These are phyloP conservation scores for Trichomonas vaginalis DNA, from an alignment of 208 protist species.

Conservation along the genomic window DNA sequence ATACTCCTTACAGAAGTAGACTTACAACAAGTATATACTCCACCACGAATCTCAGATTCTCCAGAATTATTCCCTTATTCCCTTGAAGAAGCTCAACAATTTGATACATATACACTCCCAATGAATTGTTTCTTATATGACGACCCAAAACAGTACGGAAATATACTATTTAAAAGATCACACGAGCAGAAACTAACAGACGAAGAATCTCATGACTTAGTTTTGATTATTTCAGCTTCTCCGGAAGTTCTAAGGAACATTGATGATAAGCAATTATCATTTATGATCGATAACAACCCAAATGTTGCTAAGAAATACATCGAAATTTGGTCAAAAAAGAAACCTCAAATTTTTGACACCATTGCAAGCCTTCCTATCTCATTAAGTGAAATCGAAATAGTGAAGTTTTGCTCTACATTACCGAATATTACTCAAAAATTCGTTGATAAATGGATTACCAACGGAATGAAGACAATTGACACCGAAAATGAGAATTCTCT, in stretches of 20 bases:
- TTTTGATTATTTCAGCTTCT: neutral
- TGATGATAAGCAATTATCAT: neutral
- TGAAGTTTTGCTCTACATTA: neutral
- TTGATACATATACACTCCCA: neutral
- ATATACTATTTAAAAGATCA: neutral
- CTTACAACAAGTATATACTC: neutral
- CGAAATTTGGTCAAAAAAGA: neutral
- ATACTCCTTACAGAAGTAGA: neutral
- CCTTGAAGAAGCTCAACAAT: neutral
- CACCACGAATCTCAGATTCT: neutral
- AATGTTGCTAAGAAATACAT: neutral
- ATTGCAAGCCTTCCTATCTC: neutral
- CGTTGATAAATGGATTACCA: neutral
- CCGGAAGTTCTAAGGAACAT: neutral
- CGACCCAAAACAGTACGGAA: neutral
- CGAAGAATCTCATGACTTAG: neutral
- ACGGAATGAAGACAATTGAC: neutral
- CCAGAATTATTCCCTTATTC: neutral
- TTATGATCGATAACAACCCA: neutral
- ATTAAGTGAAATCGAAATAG: neutral
- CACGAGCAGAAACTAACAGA: neutral
- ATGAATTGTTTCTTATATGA: neutral
- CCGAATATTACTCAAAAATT: neutral
- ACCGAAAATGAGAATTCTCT: neutral
- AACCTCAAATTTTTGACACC: neutral